A percentile compares a stretch with the other conserved stretches of the same genome.
Conservation (phyloP, 176 grass and related monocot genomes). For the Oryza officinalis region DNA sequence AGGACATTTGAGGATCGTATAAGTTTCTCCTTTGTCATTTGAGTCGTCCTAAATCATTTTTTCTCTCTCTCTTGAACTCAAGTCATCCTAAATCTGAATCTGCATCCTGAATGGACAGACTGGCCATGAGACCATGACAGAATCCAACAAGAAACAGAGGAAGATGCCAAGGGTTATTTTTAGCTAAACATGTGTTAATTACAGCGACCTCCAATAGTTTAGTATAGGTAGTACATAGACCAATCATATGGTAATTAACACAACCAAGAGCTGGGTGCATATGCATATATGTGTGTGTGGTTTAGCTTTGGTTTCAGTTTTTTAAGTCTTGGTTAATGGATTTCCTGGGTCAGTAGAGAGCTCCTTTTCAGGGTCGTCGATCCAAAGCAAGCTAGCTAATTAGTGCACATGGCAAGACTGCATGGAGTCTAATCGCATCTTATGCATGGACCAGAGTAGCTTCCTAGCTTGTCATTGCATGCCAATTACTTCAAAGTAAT, state of each 20-base stretch:
- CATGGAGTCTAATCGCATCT: not conserved
- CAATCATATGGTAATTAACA: not conserved
- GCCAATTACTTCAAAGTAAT: not conserved
- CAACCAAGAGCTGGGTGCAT: not conserved
- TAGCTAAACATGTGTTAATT: slow-evolving; percentile 3
- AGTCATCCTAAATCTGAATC: slow-evolving; percentile 36
- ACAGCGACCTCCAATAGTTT: not conserved
- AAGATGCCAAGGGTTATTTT: not conserved
- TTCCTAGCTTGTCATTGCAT: not conserved
- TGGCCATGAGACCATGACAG: not conserved
- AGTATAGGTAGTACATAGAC: not conserved
- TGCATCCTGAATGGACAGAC: slow-evolving; percentile 8
- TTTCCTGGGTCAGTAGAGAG: not conserved
- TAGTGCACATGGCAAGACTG: slow-evolving; percentile 17
- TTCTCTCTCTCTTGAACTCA: too few relatives aligned
- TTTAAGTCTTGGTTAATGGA: not conserved
- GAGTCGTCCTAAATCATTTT: not conserved
- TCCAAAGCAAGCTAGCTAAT: not conserved
- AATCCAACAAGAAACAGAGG: not conserved
- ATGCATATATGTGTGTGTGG: not conserved
- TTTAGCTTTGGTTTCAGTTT: slow-evolving; percentile 15
- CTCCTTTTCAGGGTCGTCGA: not conserved
- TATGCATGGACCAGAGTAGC: not conserved
- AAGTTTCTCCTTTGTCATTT: not conserved
- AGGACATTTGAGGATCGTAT: not conserved